Evolutionary conservation across 148 eudicot species (phyloP), one percentile per base, ranked within the genome.

Genomic region (Fagopyrum tataricum): DNA sequence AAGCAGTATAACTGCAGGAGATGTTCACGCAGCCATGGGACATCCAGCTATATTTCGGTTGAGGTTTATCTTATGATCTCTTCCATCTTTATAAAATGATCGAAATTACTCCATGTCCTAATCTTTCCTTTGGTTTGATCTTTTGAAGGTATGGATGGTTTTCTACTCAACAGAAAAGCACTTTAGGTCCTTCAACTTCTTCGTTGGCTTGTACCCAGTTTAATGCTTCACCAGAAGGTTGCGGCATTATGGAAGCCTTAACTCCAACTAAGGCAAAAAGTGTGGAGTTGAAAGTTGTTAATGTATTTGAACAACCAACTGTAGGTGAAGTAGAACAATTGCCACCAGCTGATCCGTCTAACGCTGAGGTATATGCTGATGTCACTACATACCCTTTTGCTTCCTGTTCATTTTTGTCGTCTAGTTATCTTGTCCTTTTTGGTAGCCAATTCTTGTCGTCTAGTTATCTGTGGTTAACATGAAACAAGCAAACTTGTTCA

Each of bases 81-180:
- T 11, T 75, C 70, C 2, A 44, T 70, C 17, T 70, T 67, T 1
- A 26, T 51, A 23, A 8, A 11, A 20, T 37, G 3, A 31, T 72
- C 42, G 46, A 37, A 15, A 17, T 76, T 62, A 76, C 23, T 74
- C 43, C 78, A 69, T 42, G 13, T 41, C 40, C 48, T 68, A 42
- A 85, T 76, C 7, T 76, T 79, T 39, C 62, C 72, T 62, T 75
- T 52, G 55, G 24, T 76, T 82, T 84, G 79, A 71, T 58, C 52
- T 42, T 75, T 82, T 84, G 79, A 71, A 92, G 99, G 83, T 95
- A 92, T 85, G 92, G 91, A 46, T 95, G 99, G 99, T 75, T 84
- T 81, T 78, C 83, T 49, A 53, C 59, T 73, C 80, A 79, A 77
- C 76, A 78, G 49, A 70, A 71, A 73, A 76, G 71, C 71, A 40